Base-by-base conservation (phyloP, 2,329 filamentous ascomycete genomes). In the Colletotrichum sp. region DNA sequence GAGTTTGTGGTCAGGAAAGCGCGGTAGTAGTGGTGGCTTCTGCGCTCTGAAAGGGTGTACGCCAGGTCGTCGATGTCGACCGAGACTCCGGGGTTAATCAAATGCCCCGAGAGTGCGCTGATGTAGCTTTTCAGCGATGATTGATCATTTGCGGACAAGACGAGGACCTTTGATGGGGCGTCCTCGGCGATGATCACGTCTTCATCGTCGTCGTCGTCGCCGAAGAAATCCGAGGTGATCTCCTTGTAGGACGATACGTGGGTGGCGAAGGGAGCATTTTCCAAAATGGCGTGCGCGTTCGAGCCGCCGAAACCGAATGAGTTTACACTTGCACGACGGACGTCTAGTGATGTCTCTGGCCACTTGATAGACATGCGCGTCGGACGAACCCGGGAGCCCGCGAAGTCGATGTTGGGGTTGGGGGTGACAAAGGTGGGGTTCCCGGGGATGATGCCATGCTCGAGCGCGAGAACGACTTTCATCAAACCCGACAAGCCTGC, bases 281-380 rank as follows among this genome's bases (percentile, higher is more conserved):
- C 80, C 13, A 82, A 16, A 8, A 82, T 74, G 32, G 65, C 80
- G 67, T 86, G 84, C 2, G 79, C 81, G 32, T 86, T 86, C 2
- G 82, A 78, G 5, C 85, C 84, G 4, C 85, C 85, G 72, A 76
- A 82, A 2, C 85, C 85, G 39, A 85, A 86, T 1, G 78, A 81
- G 71, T 85, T 85, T n/a, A 86, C 78, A 64, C 79, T 80, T 1
- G 80, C 79, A 24, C 81, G 77, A 1, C 82, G 74, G 1, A 72
- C 34, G 15, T 44, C 21, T 0, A 13, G 0, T 0, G 32, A 49
- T 18, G 39, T 49, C 62, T 65, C 30, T 10, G 69, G 69, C 69
- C 69, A 71, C 12, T 24, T 26, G 6, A 63, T 71, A 6, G 57
- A 30, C 68, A 57, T 18, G 39, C 39, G 26, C 4, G 30, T 52